These are phyloP conservation scores for Trichoderma endophyticum DNA, from an alignment of 2,329 filamentous ascomycete species.

Conservation along the genomic window DNA sequence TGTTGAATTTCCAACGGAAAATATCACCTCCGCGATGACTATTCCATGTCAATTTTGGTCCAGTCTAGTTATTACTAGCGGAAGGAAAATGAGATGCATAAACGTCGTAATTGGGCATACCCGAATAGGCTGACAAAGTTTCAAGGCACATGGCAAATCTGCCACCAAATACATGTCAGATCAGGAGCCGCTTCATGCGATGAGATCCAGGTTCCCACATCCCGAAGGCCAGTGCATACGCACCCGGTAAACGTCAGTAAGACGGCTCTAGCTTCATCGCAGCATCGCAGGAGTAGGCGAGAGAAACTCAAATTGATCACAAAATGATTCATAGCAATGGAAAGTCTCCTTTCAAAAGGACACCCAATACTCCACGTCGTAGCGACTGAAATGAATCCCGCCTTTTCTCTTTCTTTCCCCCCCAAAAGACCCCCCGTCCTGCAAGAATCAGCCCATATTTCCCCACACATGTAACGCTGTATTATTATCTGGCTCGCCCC, in stretches of 20 bases:
- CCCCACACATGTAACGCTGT: neutral
- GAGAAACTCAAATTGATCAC: neutral
- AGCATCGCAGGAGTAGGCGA: neutral
- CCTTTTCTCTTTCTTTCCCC: neutral
- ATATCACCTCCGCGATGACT: neutral
- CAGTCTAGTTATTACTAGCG: neutral
- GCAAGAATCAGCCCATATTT: neutral
- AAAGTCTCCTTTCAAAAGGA: neutral
- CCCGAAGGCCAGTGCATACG: neutral
- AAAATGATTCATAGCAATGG: neutral
- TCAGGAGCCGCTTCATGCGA: neutral
- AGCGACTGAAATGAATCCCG: neutral
- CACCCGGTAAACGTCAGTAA: neutral
- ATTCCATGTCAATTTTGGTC: neutral
- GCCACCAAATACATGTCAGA: neutral
- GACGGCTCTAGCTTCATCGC: neutral
- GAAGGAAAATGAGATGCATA: neutral
- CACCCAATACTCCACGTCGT: neutral
- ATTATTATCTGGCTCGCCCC: neutral
- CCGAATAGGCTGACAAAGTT: neutral
- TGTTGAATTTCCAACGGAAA: neutral
- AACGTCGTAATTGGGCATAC: neutral
- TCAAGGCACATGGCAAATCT: neutral
- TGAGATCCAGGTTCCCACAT: neutral
- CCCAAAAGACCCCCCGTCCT: neutral